phyloP scores from a whole-genome alignment of 345 rosid genomes.

The Cardamine resedifolia region DNA sequence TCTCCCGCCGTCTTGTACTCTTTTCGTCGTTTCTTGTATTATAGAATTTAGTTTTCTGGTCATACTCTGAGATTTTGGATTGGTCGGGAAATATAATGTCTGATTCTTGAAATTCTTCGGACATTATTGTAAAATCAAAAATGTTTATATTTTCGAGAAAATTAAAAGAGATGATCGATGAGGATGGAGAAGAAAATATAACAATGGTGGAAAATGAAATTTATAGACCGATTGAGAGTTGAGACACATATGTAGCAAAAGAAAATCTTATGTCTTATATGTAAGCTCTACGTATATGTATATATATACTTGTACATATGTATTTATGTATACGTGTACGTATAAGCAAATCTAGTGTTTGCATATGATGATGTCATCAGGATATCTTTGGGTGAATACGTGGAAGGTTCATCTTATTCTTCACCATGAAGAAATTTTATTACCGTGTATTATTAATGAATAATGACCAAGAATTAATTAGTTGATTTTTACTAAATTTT shows the following conservation, averaged over 20 bases:
- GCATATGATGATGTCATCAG: conserved; percentile 42
- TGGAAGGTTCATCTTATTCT: conserved; percentile 20
- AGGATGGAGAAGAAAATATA: conserved; percentile 19
- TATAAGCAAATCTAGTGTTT: conserved; percentile 13
- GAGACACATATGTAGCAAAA: conserved; percentile 28
- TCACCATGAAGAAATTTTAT: conserved; percentile 2
- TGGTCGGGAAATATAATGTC: conserved; percentile 51
- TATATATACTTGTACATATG: conserved; percentile 7
- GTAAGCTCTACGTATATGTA: conserved; percentile 17
- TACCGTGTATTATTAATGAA: not conserved
- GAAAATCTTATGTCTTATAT: conserved; percentile 28
- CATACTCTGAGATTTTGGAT: not conserved
- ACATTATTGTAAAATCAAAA: conserved; percentile 5
- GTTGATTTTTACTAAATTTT: not conserved
- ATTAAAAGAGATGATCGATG: not conserved
- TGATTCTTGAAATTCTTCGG: conserved; percentile 57
- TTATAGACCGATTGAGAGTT: conserved; percentile 23
- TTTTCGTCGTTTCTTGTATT: not conserved
- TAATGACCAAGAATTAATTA: not conserved
- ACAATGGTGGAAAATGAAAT: conserved; percentile 8
- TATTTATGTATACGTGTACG: conserved; percentile 22
- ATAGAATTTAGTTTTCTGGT: not conserved
- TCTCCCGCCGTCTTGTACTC: not conserved
- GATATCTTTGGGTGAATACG: conserved; percentile 29
- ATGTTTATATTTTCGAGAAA: not conserved